Conservation (phyloP, 129 eudicot genomes). For the Cynara cardunculus region DNA sequence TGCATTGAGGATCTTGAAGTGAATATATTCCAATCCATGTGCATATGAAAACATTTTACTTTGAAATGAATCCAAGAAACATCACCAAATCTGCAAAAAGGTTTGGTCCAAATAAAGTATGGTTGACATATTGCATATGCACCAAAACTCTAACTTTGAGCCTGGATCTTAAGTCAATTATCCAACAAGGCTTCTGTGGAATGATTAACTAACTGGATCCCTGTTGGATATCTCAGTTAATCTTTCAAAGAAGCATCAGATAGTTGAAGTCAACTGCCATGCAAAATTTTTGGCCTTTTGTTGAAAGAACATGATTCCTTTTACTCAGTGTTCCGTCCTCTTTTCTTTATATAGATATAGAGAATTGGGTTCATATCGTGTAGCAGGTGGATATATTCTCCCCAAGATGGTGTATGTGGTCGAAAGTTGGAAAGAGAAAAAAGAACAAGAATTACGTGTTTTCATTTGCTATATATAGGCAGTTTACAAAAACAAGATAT, state of each 20-base stretch:
- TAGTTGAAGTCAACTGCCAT: conserved; percentile 7
- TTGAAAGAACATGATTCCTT: conserved; percentile 8
- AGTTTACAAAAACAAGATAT: background rate
- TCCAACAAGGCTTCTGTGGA: background rate
- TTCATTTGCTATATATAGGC: conserved; percentile 9
- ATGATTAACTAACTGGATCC: background rate
- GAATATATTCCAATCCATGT: no score
- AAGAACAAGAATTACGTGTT: background rate
- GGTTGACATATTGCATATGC: background rate
- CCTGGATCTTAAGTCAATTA: background rate
- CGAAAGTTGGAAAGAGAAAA: conserved; percentile 1
- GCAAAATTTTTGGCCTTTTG: background rate
- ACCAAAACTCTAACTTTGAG: background rate
- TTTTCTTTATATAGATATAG: background rate
- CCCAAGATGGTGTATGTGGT: background rate
- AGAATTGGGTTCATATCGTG: conserved; percentile 6
- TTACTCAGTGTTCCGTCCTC: background rate
- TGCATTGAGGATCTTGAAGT: no score
- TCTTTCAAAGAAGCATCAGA: background rate
- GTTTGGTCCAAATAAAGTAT: background rate
- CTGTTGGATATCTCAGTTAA: background rate
- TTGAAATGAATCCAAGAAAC: conserved; percentile 3
- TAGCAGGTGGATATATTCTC: conserved; percentile 11
- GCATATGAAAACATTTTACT: background rate
- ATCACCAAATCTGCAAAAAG: conserved; percentile 5